phyloP scores from a whole-genome alignment of 768 basidiomycete species.

The Inosperma sp. region DNA sequence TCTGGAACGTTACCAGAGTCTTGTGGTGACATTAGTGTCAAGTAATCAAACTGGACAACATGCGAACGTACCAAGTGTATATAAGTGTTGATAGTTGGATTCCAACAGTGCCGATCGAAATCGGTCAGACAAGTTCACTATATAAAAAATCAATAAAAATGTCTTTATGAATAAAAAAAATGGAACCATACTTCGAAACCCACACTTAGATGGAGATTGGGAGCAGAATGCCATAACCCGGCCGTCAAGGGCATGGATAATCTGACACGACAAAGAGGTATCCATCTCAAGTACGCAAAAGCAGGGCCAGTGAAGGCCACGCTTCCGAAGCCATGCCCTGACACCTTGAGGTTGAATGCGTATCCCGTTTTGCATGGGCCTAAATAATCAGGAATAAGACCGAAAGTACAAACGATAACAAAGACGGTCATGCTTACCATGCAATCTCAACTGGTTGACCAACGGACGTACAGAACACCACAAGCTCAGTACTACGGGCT shows the following conservation, averaged over 20 bases:
- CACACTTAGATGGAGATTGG: not conserved
- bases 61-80: not conserved
- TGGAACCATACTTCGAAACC: not conserved
- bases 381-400: not conserved
- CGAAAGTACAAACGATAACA: not conserved
- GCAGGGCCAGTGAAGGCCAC: constrained; percentile 6
- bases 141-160: not conserved
- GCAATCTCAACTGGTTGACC: not conserved
- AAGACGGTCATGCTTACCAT: not conserved
- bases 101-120: not conserved
- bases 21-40: not conserved
- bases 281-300: constrained; percentile 1
- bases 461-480: not conserved
- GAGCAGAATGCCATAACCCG: constrained; percentile 1
- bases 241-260: not conserved
- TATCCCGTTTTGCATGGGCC: not conserved
- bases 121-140: not conserved
- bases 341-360: not conserved
- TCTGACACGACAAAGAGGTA: not conserved
- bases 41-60: not conserved
- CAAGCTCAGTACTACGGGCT: not conserved
- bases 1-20: not conserved
- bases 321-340: constrained; percentile 1
- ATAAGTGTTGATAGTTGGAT: not conserved
- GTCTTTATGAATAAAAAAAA: not conserved